Evolutionary conservation across 1,284 basidiomycete genomes (phyloP).

Genomic region (Cutaneotrichosporon curvatum): DNA sequence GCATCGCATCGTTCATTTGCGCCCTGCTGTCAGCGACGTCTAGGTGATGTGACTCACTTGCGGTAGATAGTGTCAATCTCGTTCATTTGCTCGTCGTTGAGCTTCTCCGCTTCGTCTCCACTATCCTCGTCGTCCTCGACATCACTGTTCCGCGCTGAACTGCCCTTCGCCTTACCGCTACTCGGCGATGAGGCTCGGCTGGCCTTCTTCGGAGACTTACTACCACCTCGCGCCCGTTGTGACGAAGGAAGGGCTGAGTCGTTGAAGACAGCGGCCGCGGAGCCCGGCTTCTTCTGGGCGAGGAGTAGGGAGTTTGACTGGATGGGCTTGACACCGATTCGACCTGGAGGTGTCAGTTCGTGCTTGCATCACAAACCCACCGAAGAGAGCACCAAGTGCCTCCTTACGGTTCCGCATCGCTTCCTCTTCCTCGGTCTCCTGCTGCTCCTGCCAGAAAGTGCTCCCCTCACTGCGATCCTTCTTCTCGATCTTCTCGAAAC

Average conservation of each 20-base stretch:
- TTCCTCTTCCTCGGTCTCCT: constrained; percentile 43
- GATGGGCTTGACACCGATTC: constrained; percentile 42
- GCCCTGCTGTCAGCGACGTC: constrained; percentile 55
- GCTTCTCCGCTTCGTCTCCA: constrained; percentile 56
- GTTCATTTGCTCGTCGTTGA: constrained; percentile 61
- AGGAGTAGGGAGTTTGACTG: constrained; percentile 38
- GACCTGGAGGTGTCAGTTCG: constrained; percentile 23
- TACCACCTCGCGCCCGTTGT: constrained; percentile 20
- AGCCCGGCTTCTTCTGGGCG: constrained; percentile 40
- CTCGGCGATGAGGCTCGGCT: constrained; percentile 11
- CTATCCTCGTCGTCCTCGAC: constrained; percentile 55
- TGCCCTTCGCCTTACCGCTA: constrained; percentile 30
- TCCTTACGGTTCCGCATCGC: constrained; percentile 44
- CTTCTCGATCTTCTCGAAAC: constrained; percentile 35
- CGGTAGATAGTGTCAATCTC: constrained; percentile 68
- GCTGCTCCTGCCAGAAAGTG: constrained; percentile 45
- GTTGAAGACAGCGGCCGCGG: constrained; percentile 28
- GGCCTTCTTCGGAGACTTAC: constrained; percentile 10
- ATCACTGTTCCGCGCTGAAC: constrained; percentile 25
- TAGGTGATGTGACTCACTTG: constrained; percentile 50
- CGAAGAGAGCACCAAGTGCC: constrained; percentile 39
- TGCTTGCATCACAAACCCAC: constrained; percentile 16
- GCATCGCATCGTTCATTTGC: constrained; percentile 65
- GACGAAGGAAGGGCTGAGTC: constrained; percentile 23
- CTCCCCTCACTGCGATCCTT: constrained; percentile 22